These are phyloP conservation scores for Tylopilus sp. DNA, from an alignment of 1,284 basidiomycete genomes.

Conservation along the genomic window DNA sequence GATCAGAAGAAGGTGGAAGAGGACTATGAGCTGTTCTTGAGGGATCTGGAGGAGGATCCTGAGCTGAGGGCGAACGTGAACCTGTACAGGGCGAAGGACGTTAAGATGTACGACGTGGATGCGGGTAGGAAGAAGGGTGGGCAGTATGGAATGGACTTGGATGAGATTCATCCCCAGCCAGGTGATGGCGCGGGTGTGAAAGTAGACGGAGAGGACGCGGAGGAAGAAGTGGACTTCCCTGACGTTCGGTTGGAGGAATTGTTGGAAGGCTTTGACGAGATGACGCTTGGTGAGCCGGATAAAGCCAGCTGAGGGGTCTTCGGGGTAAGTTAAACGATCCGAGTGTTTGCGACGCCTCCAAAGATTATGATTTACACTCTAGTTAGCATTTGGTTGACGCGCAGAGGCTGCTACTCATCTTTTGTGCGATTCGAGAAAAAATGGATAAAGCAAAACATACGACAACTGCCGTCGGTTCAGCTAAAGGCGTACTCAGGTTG, in stretches of 20 bases:
- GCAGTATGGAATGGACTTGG: slow-evolving; percentile 73
- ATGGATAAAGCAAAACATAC: too few species aligned
- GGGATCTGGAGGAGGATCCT: slow-evolving; percentile 94
- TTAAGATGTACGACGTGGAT: slow-evolving; percentile 43
- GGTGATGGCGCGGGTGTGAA: slow-evolving; percentile 24
- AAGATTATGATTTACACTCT: too few species aligned
- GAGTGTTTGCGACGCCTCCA: too few species aligned
- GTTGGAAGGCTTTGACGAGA: slow-evolving; percentile 87
- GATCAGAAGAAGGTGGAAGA: slow-evolving; percentile 94
- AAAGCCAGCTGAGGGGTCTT: slow-evolving; percentile 9
- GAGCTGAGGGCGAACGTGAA: slow-evolving; percentile 90
- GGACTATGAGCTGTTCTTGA: slow-evolving; percentile 95
- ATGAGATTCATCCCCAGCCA: slow-evolving; percentile 42
- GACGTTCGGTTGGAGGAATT: slow-evolving; percentile 86
- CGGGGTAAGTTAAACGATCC: too few species aligned
- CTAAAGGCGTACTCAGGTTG: too few species aligned
- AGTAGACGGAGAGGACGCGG: slow-evolving; percentile 46
- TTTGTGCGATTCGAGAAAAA: too few species aligned
- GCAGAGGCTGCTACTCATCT: too few species aligned
- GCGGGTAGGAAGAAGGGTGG: slow-evolving; percentile 40
- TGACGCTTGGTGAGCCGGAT: slow-evolving; percentile 53
- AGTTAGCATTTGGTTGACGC: too few species aligned
- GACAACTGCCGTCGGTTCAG: too few species aligned
- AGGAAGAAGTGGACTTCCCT: slow-evolving; percentile 89
- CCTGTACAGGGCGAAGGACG: slow-evolving; percentile 72